Percentiles rank a stretch among this genome's conserved stretches.
Conservation (phyloP, 192 early-diverging fungal genomes). For the Rhizophagus prolifer region DNA sequence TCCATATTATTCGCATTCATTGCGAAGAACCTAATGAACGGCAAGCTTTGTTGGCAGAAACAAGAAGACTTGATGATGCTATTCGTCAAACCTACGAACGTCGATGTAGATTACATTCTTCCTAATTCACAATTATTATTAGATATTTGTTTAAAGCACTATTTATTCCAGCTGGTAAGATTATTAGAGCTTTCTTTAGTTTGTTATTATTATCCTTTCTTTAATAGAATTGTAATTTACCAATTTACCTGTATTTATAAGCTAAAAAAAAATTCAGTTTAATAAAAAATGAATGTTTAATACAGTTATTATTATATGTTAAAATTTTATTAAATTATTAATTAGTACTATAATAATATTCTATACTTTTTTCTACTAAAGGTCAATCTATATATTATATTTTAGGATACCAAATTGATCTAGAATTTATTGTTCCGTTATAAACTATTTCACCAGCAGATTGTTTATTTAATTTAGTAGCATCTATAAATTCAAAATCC, state of each 20-base stretch:
- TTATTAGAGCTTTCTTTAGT: too few species aligned
- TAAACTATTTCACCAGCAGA: conserved; percentile 7
- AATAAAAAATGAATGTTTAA: too few species aligned
- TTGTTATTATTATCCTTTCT: too few species aligned
- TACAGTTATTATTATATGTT: too few species aligned
- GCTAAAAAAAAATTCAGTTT: too few species aligned
- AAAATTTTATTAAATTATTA: too few species aligned
- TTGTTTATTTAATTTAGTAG: neutral
- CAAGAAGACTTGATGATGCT: neutral
- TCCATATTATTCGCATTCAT: neutral
- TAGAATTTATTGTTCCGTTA: neutral
- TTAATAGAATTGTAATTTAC: too few species aligned
- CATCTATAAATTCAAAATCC: conserved; percentile 18
- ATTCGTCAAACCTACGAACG: conserved; percentile 6
- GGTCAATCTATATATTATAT: neutral
- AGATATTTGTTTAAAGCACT: too few species aligned
- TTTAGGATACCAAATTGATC: conserved; percentile 13
- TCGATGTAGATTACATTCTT: neutral
- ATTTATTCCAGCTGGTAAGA: too few species aligned
- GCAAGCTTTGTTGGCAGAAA: conserved; percentile 7
- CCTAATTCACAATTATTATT: too few species aligned
- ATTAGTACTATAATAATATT: neutral
- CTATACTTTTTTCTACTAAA: neutral
- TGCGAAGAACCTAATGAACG: neutral
- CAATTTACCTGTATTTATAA: too few species aligned